Conservation (phyloP, 208 protist genomes). For the Trypanosoma brucei region DNA sequence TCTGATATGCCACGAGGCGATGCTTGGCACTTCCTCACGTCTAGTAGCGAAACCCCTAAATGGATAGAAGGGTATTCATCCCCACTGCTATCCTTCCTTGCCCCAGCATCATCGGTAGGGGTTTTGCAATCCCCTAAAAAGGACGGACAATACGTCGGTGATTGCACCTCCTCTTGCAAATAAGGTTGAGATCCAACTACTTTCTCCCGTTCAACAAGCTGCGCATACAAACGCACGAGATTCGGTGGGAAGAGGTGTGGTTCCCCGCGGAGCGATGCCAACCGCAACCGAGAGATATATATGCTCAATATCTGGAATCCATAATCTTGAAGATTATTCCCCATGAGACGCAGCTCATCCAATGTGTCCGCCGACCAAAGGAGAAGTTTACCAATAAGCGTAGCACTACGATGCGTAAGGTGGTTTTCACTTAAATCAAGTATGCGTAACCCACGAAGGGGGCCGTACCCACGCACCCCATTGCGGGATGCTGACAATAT, state of each 20-base stretch:
- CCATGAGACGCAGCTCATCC: constrained; percentile 45
- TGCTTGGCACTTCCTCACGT: constrained; percentile 51
- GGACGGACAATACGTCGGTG: background rate
- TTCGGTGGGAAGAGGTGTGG: constrained; percentile 35
- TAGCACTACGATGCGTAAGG: constrained; percentile 56
- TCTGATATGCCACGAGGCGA: constrained; percentile 60
- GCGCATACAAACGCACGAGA: constrained; percentile 23
- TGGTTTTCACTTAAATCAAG: constrained; percentile 69
- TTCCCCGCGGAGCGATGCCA: constrained; percentile 26
- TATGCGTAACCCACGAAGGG: constrained; percentile 37
- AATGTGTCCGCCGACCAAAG: constrained; percentile 61
- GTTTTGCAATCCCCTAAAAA: background rate
- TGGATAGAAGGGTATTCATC: constrained; percentile 13
- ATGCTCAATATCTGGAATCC: constrained; percentile 73
- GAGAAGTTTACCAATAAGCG: constrained; percentile 56
- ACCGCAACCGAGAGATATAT: constrained; percentile 56
- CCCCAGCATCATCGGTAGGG: background rate
- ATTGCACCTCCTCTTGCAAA: background rate
- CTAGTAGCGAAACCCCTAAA: constrained; percentile 50
- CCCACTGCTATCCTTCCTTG: background rate
- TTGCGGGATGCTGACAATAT: background rate
- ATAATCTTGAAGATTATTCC: constrained; percentile 70
- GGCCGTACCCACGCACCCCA: background rate
- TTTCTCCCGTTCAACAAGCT: background rate
- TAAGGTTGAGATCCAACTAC: background rate